A percentile compares a stretch with the other conserved stretches of the same genome.
Evolutionary conservation across 2,329 filamentous ascomycete genomes (phyloP).

Genomic region (Epichloe baconii): DNA sequence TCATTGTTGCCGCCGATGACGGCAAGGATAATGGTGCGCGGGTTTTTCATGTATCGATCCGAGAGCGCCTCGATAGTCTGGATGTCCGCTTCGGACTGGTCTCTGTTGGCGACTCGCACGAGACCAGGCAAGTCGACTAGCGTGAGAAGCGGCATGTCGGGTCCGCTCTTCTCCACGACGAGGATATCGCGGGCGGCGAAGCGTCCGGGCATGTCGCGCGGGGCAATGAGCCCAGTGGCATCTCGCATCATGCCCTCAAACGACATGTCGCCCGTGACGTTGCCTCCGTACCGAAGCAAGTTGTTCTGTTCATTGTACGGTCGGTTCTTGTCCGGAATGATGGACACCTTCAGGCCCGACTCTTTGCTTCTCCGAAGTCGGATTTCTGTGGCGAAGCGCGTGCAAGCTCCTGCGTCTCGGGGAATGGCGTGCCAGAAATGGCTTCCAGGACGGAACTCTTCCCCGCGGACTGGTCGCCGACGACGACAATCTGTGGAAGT

Average conservation of each 20-base stretch:
- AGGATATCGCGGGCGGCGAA: slow-evolving; percentile 41
- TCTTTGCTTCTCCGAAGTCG: slow-evolving; percentile 36
- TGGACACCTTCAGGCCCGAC: slow-evolving; percentile 33
- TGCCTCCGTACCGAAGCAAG: slow-evolving; percentile 34
- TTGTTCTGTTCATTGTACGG: slow-evolving; percentile 32
- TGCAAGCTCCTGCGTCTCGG: slow-evolving; percentile 45
- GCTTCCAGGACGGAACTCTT: slow-evolving; percentile 52
- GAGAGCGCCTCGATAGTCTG: slow-evolving; percentile 37
- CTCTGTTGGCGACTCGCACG: slow-evolving; percentile 37
- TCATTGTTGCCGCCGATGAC: slow-evolving; percentile 43
- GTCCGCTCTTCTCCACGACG: slow-evolving; percentile 45
- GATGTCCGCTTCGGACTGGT: slow-evolving; percentile 40
- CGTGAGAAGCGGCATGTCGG: slow-evolving; percentile 45
- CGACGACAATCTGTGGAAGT: slow-evolving; percentile 49
- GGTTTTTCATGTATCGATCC: slow-evolving; percentile 42
- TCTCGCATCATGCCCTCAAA: slow-evolving; percentile 39
- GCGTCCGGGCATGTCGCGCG: slow-evolving; percentile 34
- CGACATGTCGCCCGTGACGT: slow-evolving; percentile 28
- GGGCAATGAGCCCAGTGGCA: slow-evolving; percentile 37
- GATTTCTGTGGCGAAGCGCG: slow-evolving; percentile 48
- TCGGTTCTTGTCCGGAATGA: slow-evolving; percentile 39
- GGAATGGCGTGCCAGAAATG: slow-evolving; percentile 49
- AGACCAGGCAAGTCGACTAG: slow-evolving; percentile 50
- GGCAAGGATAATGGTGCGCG: slow-evolving; percentile 41
- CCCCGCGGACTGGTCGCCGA: slow-evolving; percentile 50